These are phyloP conservation scores for Tympanopsis confertula DNA, from an alignment of 2,329 filamentous ascomycete genomes.

Conservation along the genomic window DNA sequence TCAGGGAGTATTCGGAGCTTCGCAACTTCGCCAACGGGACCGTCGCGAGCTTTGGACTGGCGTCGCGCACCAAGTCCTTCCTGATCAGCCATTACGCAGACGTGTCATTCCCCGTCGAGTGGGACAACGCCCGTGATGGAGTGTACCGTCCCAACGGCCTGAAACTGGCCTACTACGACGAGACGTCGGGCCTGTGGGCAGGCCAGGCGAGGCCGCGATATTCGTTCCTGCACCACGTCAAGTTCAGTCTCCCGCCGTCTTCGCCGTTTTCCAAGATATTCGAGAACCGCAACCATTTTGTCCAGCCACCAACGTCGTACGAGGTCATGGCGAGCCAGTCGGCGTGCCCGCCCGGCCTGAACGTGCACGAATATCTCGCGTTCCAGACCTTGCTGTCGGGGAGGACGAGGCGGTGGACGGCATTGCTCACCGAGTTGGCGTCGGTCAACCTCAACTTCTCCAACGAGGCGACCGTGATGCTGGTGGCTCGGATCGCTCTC, in stretches of 20 bases:
- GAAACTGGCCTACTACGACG: slow-evolving; percentile 34
- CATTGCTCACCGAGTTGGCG: slow-evolving; percentile 35
- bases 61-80: neutral
- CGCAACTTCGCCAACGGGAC: neutral
- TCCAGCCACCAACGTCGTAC: slow-evolving; percentile 35
- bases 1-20: too few relatives aligned
- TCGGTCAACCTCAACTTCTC: slow-evolving; percentile 48
- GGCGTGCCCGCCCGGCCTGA: slow-evolving; percentile 30
- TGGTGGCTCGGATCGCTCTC: slow-evolving; percentile 38
- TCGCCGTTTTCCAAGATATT: slow-evolving; percentile 21
- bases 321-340: slow-evolving; percentile 35
- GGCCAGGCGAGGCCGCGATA: slow-evolving; percentile 12
- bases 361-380: slow-evolving; percentile 38
- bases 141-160: slow-evolving; percentile 34
- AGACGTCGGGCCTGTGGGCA: slow-evolving; percentile 22
- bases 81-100: slow-evolving; percentile 31
- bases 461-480: slow-evolving; percentile 30
- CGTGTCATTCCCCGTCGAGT: slow-evolving; percentile 23
- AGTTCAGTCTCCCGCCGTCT: slow-evolving; percentile 18
- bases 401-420: slow-evolving; percentile 32
- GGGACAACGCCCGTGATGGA: too few relatives aligned
- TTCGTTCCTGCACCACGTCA: slow-evolving; percentile 32
- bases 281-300: slow-evolving; percentile 6
- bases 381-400: slow-evolving; percentile 35
- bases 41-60: neutral